Evolutionary conservation across 768 basidiomycete genomes (phyloP).

Genomic region (Mycena vulgaris): DNA sequence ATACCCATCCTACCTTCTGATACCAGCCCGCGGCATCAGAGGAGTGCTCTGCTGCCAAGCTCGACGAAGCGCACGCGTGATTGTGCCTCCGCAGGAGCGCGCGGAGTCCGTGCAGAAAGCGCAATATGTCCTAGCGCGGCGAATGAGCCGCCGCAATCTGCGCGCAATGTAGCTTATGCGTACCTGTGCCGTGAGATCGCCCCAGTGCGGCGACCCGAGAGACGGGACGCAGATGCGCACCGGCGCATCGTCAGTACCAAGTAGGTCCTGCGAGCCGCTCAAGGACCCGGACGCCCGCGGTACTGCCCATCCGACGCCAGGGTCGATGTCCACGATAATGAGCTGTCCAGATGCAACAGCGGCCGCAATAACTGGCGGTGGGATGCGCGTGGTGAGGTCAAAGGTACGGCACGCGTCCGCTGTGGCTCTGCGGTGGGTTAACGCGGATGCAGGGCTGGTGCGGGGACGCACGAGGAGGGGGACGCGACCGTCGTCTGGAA

Average conservation of each 20-base stretch:
- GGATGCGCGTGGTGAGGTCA: slow-evolving; percentile 79
- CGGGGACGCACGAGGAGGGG: slow-evolving; percentile 57
- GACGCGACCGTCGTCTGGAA: slow-evolving; percentile 88
- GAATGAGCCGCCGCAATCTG: not conserved
- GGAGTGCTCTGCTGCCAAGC: slow-evolving; percentile 76
- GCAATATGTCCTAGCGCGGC: slow-evolving; percentile 71
- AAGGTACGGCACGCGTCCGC: slow-evolving; percentile 80
- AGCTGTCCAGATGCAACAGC: slow-evolving; percentile 59
- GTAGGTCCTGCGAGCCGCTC: slow-evolving; percentile 47
- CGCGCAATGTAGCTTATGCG: slow-evolving; percentile 38
- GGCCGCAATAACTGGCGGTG: slow-evolving; percentile 62
- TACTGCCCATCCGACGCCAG: slow-evolving; percentile 10
- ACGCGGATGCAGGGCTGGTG: slow-evolving; percentile 18
- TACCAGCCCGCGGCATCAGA: slow-evolving; percentile 76
- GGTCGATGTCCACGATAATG: slow-evolving; percentile 45
- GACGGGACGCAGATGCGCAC: slow-evolving; percentile 75
- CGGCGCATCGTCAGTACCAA: slow-evolving; percentile 50
- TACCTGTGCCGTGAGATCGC: slow-evolving; percentile 72
- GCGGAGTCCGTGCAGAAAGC: slow-evolving; percentile 81
- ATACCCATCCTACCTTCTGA: slow-evolving; percentile 83
- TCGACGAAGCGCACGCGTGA: slow-evolving; percentile 76
- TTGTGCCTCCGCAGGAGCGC: slow-evolving; percentile 69
- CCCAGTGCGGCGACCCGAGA: slow-evolving; percentile 80
- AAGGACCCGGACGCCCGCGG: slow-evolving; percentile 42
- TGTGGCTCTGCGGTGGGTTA: slow-evolving; percentile 36